Conservation (phyloP, 441 rosid genomes). For the Mallotus repandus region DNA sequence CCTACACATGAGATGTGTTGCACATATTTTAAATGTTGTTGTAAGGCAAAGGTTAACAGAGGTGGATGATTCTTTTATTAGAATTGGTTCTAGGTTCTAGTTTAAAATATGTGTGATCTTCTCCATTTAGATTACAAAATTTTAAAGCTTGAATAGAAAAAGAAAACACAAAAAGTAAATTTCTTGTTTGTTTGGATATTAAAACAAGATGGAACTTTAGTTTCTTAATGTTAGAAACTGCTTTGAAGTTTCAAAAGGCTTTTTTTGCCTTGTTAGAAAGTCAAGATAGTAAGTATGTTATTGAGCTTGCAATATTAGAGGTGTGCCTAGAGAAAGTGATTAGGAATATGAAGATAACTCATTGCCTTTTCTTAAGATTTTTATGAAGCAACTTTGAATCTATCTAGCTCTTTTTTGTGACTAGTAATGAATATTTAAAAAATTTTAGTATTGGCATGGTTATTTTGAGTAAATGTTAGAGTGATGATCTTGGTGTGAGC, state of each 20-base stretch:
- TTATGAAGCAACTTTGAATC: neutral
- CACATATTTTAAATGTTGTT: conserved; percentile 5
- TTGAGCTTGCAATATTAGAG: neutral
- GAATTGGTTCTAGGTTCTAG: neutral
- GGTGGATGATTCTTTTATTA: neutral
- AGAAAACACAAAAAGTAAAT: neutral
- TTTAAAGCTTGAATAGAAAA: neutral
- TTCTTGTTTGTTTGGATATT: neutral
- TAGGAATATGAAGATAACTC: neutral
- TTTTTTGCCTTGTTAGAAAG: neutral
- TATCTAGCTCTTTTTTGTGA: neutral
- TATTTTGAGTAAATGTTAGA: neutral
- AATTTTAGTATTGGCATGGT: no score
- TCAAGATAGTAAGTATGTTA: neutral
- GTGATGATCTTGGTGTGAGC: neutral
- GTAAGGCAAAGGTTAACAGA: neutral
- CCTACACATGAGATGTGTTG: neutral
- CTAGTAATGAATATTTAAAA: no score
- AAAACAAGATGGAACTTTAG: conserved; percentile 3
- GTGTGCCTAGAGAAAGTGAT: neutral
- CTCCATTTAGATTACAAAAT: neutral
- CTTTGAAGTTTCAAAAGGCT: neutral
- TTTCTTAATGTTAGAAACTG: neutral
- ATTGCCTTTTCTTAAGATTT: neutral
- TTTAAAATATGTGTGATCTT: neutral